Conservation (phyloP, 2,329 filamentous ascomycete species). For the Neurospora crassa region DNA sequence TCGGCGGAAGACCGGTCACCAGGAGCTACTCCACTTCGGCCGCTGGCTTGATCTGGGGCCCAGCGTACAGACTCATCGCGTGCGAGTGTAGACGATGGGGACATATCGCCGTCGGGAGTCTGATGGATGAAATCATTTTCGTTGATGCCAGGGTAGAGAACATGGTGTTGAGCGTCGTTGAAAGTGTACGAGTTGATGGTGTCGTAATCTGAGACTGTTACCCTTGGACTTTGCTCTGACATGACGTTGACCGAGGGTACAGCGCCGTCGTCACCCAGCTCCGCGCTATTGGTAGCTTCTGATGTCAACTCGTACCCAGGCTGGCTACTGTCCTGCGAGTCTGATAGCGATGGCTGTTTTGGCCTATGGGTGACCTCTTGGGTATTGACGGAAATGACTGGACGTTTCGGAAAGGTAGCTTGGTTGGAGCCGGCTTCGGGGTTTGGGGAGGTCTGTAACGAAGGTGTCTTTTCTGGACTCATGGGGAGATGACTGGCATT, state of each 20-base stretch:
- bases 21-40: conserved; percentile 39
- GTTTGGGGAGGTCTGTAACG: conserved; percentile 34
- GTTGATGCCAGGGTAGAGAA: conserved; percentile 1
- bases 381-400: conserved; percentile 29
- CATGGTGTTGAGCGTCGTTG: conserved; percentile 4
- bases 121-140: conserved; percentile 1
- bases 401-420: conserved; percentile 16
- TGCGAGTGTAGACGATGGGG: conserved; percentile 14
- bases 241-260: conserved; percentile 30
- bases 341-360: conserved; percentile 21
- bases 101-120: conserved; percentile 7
- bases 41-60: conserved; percentile 28
- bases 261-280: conserved; percentile 40
- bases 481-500: conserved; percentile 30
- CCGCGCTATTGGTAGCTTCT: conserved; percentile 37
- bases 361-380: conserved; percentile 33
- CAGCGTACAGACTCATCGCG: conserved; percentile 34
- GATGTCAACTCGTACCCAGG: conserved; percentile 36
- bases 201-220: conserved; percentile 48
- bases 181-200: conserved; percentile 23
- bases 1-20: conserved; percentile 33
- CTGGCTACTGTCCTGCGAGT: conserved; percentile 20
- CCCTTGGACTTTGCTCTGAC: conserved; percentile 40
- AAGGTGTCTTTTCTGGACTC: conserved; percentile 43
- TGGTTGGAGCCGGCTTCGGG: conserved; percentile 23